A percentile compares a stretch with the other conserved stretches of the same genome.
Conservation (phyloP, 2,329 filamentous ascomycete species). For the Polychaeton citri region DNA sequence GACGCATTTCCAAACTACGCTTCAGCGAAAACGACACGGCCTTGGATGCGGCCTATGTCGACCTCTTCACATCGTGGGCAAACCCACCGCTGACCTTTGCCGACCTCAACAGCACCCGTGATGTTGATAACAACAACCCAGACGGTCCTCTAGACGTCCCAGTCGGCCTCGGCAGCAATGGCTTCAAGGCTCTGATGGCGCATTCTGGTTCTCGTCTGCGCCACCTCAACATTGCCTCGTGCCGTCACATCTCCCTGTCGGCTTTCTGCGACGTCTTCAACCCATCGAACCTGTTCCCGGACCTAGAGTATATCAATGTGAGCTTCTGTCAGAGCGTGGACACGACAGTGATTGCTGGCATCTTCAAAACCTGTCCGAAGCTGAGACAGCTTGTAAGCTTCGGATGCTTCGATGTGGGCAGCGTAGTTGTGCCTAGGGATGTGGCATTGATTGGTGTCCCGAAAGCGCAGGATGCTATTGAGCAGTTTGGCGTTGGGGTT, state of each 20-base stretch:
- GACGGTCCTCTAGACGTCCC: slow-evolving; percentile 43
- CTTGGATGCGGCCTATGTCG: slow-evolving; percentile 60
- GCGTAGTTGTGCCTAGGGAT: slow-evolving; percentile 42
- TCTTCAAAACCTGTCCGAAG: slow-evolving; percentile 34
- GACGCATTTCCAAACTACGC: slow-evolving; percentile 58
- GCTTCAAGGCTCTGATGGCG: slow-evolving; percentile 68
- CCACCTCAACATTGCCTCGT: slow-evolving; percentile 66
- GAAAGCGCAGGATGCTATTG: slow-evolving; percentile 43
- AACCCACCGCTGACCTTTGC: slow-evolving; percentile 58
- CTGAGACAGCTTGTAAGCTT: slow-evolving; percentile 46
- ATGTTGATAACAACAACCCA: slow-evolving; percentile 58
- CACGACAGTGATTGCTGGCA: slow-evolving; percentile 39
- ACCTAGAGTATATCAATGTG: slow-evolving; percentile 53
- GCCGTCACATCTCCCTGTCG: slow-evolving; percentile 61
- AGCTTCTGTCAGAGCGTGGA: slow-evolving; percentile 43
- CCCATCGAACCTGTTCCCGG: slow-evolving; percentile 48
- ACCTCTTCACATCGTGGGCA: slow-evolving; percentile 62
- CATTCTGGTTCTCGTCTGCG: slow-evolving; percentile 60
- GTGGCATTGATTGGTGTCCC: slow-evolving; percentile 48
- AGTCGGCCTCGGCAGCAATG: slow-evolving; percentile 61
- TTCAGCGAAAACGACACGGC: slow-evolving; percentile 64
- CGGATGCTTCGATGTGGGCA: slow-evolving; percentile 47
- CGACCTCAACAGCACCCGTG: slow-evolving; percentile 66
- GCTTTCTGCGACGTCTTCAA: slow-evolving; percentile 67
- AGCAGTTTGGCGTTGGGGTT: slow-evolving; percentile 32